Base-by-base conservation (phyloP, 75 land plant genomes). In the Cupressus sempervirens region DNA sequence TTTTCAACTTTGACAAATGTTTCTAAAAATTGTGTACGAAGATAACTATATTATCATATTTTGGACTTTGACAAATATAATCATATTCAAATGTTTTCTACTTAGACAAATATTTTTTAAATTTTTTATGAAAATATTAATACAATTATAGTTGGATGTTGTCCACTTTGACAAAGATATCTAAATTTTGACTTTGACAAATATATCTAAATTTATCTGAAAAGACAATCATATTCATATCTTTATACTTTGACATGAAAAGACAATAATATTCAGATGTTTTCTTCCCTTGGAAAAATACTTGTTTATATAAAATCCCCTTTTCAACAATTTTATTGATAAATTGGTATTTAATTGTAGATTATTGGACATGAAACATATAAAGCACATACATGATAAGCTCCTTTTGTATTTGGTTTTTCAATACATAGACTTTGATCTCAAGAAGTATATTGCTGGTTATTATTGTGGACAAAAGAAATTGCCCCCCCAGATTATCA, bases 381-480 rank as follows among this genome's bases (percentile, higher is more conserved):
- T 81, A 7, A 65, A 88, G 73, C 86, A 88, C 54, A 90, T 85
- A 52, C 73, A 85, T 46, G 90, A 88, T n/a, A 84, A 90, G 83
- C 85, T 85, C 0, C 53, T 90, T 9, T 62, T 91, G 12, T 91
- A 91, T 74, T 80, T 92, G 80, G 92, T 89, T 23, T 92, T 92
- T 82, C 91, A 92, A 62, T 91, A 82, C 86, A 85, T 92, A 86
- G 92, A 91, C 81, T 83, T 86, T 15, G 93, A 92, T 86, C 91
- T 92, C 14, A 86, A 90, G 85, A 88, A 88, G 54, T 91, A 41
- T 45, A 91, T 91, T 16, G 62, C 88, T 34, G 50, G 80, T 32
- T 85, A 79, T 46, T 50, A 80, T 11, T 72, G n/a, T 46, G 83
- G 48, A 11, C 52, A 76, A 38, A 76, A 82, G 70, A 40, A 45